Evolutionary conservation across 208 protist species (phyloP), one percentile per base, ranked within the genome.

Genomic region (Leishmania braziliensis): DNA sequence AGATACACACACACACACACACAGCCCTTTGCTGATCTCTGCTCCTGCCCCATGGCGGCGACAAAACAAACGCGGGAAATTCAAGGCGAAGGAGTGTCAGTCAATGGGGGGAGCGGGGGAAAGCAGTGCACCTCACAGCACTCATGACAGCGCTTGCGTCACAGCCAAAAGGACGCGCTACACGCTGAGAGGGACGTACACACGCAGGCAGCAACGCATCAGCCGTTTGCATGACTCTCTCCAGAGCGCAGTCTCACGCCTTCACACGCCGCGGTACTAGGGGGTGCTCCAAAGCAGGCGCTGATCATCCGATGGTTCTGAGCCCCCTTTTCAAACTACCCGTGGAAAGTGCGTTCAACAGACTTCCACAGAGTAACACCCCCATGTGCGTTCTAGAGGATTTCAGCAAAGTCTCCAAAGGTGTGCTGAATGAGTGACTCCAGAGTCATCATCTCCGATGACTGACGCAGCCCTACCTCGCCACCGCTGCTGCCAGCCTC

Each of bases 361-460:
- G 58, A 46, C 43, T 5, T 2, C 8, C 26, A n/a, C 58, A 33
- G 58, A 63, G 12, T 39, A 68, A 68, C 10, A 68, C 12, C 36
- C 74, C 1, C 39, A 36, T 33, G 8, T 18, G 20, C 3, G 36
- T 20, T 18, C 56, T 72, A 86, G 54, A 86, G 63, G 2, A 54
- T 39, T 78, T 81, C 75, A 1, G 79, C 83, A 9, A 84, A 80
- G 9, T 81, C 75, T 10, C 83, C 83, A 69, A 86, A 86, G 5
- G 79, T 79, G 62, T 84, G 70, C 23, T 80, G 83, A 4, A 86
- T 76, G 69, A 86, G 79, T 20, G 78, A 68, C 75, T 83, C 83
- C 20, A 86, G 58, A 26, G 50, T 65, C 78, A 82, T 74, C 48
- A 63, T 3, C 33, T 86, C 82, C 2, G 48, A 74, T 53, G 62